Conservation (phyloP, 73 alveolate species). For the Paramecium biaurelia region DNA sequence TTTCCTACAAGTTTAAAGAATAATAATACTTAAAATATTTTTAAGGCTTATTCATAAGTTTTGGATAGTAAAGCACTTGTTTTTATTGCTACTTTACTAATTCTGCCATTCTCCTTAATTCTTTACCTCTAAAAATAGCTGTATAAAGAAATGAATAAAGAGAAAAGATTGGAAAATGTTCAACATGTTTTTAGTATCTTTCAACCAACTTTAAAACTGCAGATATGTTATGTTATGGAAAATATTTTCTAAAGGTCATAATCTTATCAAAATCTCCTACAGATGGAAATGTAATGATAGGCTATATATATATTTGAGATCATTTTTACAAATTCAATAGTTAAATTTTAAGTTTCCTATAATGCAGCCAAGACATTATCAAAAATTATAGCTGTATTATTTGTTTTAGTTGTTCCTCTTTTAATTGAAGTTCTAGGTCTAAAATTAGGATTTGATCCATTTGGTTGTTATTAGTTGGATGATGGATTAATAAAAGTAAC, state of each 20-base stretch:
- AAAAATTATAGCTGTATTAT: neutral
- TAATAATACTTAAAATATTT: neutral
- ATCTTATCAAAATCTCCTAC: slow-evolving; percentile 39
- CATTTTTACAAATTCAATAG: neutral
- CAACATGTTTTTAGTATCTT: neutral
- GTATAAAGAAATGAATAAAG: neutral
- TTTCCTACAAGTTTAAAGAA: neutral
- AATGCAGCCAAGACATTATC: slow-evolving; percentile 5
- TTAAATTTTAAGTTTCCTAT: neutral
- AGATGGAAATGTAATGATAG: slow-evolving; percentile 35
- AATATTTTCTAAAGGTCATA: neutral
- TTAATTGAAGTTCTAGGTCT: slow-evolving; percentile 17
- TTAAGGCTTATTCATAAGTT: neutral
- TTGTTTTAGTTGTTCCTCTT: slow-evolving; percentile 9
- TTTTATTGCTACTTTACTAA: neutral
- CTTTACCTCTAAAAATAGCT: neutral
- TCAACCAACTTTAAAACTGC: neutral
- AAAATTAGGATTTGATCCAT: neutral
- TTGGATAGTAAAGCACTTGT: neutral
- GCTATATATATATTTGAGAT: neutral
- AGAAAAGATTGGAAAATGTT: neutral
- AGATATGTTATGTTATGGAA: neutral
- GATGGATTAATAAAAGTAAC: neutral
- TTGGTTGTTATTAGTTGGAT: neutral
- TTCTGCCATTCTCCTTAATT: neutral